Evolutionary conservation across 1,139 yeast species (phyloP).

Genomic region (Saccharomycopsis hybrid): DNA sequence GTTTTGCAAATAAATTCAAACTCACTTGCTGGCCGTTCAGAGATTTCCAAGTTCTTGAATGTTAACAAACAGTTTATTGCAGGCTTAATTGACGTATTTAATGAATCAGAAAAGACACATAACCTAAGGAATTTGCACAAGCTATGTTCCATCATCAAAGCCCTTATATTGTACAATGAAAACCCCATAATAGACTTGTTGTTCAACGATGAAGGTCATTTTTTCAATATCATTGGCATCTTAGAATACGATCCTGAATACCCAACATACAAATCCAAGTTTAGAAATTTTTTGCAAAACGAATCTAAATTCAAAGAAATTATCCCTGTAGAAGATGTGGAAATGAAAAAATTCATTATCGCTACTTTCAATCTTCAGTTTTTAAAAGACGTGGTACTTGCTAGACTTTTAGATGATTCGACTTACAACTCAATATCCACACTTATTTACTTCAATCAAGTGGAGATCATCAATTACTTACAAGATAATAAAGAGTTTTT

Average conservation of each 20-base stretch:
- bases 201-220: conserved; percentile 42
- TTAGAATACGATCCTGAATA: conserved; percentile 87
- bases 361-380: conserved; percentile 74
- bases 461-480: conserved; percentile 61
- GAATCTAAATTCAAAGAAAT: conserved; percentile 65
- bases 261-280: conserved; percentile 73
- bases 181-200: conserved; percentile 59
- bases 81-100: conserved; percentile 47
- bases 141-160: conserved; percentile 67
- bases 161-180: conserved; percentile 67
- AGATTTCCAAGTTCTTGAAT: conserved; percentile 45
- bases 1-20: conserved; percentile 50
- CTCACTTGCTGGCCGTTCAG: conserved; percentile 48
- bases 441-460: conserved; percentile 62
- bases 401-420: conserved; percentile 75
- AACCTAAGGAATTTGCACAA: conserved; percentile 50
- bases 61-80: conserved; percentile 43
- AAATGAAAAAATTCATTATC: conserved; percentile 51
- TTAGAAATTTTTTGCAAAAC: conserved; percentile 55
- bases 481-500: conserved; percentile 47
- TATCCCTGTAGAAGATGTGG: conserved; percentile 50
- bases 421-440: conserved; percentile 59
- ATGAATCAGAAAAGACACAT: conserved; percentile 46
- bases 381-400: conserved; percentile 79
- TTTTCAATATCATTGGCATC: conserved; percentile 57